Evolutionary conservation across 2,329 filamentous ascomycete species (phyloP).

Genomic region (Penicillium olsonii): DNA sequence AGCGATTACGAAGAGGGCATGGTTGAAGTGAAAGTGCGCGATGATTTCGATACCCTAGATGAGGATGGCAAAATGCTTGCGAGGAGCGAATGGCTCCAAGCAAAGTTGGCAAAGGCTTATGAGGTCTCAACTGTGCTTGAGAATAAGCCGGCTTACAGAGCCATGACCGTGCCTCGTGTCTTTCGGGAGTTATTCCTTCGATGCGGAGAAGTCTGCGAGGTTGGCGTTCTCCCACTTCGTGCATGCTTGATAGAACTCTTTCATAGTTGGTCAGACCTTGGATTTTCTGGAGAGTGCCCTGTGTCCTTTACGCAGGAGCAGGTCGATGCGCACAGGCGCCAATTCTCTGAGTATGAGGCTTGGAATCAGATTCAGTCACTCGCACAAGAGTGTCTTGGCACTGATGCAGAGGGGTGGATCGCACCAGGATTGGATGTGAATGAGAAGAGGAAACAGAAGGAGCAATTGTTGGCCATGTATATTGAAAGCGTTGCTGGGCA

Average conservation of each 20-base stretch:
- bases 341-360: conserved; percentile 34
- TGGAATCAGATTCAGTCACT: conserved; percentile 29
- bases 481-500: too few species aligned
- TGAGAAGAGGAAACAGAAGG: conserved; percentile 27
- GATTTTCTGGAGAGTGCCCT: conserved; percentile 30
- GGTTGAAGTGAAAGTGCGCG: conserved; percentile 16
- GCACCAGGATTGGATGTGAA: conserved; percentile 32
- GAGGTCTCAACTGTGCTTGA: conserved; percentile 28
- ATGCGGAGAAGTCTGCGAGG: conserved; percentile 29
- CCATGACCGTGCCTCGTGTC: conserved; percentile 30
- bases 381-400: conserved; percentile 30
- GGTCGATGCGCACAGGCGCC: conserved; percentile 26
- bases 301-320: conserved; percentile 31
- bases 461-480: conserved; percentile 6
- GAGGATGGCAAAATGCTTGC: conserved; percentile 18
- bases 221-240: conserved; percentile 34
- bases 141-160: conserved; percentile 23
- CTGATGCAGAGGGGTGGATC: conserved; percentile 40
- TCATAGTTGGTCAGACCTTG: conserved; percentile 27
- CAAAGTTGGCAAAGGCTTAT: conserved; percentile 32
- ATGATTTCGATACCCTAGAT: conserved; percentile 17
- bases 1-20: conserved; percentile 22
- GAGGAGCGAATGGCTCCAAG: conserved; percentile 18
- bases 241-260: conserved; percentile 36
- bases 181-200: conserved; percentile 36